These are phyloP conservation scores for Tuber umbilicatum DNA, from an alignment of 495 filamentous ascomycete species.

Conservation along the genomic window DNA sequence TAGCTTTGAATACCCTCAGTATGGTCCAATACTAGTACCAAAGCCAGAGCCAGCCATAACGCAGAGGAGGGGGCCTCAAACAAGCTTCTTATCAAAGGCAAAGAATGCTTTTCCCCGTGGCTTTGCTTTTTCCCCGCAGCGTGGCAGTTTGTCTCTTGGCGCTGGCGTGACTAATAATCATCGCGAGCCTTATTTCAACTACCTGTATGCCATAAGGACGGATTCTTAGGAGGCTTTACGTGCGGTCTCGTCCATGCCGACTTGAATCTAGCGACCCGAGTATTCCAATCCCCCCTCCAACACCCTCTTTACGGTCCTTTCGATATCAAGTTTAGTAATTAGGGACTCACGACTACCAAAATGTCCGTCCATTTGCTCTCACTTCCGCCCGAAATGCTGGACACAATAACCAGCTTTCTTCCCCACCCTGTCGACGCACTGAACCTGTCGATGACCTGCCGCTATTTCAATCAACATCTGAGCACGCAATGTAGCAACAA, in stretches of 20 bases:
- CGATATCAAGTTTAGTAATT: neutral
- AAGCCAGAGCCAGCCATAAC: neutral
- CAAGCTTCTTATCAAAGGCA: neutral
- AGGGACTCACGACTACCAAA: neutral
- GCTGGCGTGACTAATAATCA: neutral
- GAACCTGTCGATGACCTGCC: neutral
- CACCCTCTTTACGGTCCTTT: neutral
- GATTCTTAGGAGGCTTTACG: neutral
- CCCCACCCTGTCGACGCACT: neutral
- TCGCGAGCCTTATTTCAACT: neutral
- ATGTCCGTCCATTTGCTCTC: neutral
- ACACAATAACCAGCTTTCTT: neutral
- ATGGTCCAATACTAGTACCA: neutral
- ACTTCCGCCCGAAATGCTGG: neutral
- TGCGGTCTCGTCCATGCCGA: neutral
- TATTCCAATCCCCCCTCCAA: no score
- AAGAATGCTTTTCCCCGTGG: neutral
- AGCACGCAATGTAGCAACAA: neutral
- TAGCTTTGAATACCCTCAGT: no score
- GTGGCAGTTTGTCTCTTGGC: neutral
- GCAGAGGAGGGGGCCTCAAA: neutral
- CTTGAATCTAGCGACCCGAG: no score
- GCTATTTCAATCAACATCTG: neutral
- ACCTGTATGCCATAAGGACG: no score
- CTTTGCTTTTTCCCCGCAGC: neutral